Conservation (phyloP, 164 flowering plant species). For the Vitis labrusca region DNA sequence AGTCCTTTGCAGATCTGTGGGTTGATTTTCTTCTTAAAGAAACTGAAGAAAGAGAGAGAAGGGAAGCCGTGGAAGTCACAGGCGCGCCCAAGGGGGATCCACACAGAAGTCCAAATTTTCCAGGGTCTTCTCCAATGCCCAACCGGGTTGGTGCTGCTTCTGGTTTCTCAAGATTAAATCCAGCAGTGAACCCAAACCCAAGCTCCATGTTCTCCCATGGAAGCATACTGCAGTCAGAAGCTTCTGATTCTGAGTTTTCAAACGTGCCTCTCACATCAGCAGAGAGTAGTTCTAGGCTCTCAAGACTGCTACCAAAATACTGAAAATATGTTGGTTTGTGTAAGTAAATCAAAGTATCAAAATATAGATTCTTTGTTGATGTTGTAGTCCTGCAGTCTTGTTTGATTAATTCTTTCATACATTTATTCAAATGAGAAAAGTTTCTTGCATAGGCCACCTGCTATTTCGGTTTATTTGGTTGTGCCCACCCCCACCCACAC, state of each 20-base stretch:
- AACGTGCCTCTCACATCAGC: conserved; percentile 75
- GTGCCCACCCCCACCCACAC: neutral
- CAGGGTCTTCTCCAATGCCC: conserved; percentile 9
- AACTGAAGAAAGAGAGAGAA: conserved; percentile 77
- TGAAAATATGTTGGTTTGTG: conserved; percentile 19
- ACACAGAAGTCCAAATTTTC: conserved; percentile 19
- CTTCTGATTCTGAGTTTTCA: conserved; percentile 70
- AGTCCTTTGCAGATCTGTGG: conserved; percentile 98
- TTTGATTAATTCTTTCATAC: conserved; percentile 20
- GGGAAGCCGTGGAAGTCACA: conserved; percentile 43
- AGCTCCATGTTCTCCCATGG: conserved; percentile 21
- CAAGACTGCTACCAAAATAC: conserved; percentile 51
- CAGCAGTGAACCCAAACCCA: conserved; percentile 18
- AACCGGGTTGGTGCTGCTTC: conserved; percentile 12
- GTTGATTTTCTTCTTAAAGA: conserved; percentile 98
- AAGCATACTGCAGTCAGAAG: conserved; percentile 32
- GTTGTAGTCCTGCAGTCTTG: conserved; percentile 8
- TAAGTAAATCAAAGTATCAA: conserved; percentile 21
- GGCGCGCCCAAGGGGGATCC: conserved; percentile 25
- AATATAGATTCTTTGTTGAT: conserved; percentile 18
- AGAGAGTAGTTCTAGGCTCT: conserved; percentile 44
- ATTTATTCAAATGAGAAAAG: conserved; percentile 6
- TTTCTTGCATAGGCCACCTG: neutral
- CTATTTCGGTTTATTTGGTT: neutral
- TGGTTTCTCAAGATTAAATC: conserved; percentile 17